Evolutionary conservation across 257 asterid genomes (phyloP), one percentile per base, ranked within the genome.

Genomic region (Nicotiana obtusifolia): DNA sequence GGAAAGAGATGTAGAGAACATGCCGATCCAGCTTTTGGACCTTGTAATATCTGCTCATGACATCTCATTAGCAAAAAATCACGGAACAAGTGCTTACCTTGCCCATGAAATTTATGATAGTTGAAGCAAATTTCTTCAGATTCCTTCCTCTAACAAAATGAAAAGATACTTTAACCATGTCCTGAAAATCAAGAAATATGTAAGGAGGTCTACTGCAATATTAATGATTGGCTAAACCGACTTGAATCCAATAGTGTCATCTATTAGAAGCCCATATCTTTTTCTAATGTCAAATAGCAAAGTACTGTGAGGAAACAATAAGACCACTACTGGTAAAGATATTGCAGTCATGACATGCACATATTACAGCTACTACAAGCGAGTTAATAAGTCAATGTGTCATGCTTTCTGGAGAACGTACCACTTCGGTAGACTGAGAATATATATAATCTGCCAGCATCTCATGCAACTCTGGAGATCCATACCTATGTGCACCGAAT

Each of bases 401-500:
- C 73, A 81, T 64, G 47, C 77, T 22, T 83, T 61, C 11, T 73
- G 68, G 20, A 44, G 68, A 65, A 81, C 82, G 26, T 91, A 95
- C 99, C 98, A 89, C 86, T 83, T 95, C 99, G 85, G 99, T 97
- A 57, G 97, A 95, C 86, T 94, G 98, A 31, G 97, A 86, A 81
- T 89, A 95, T 79, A 92, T 81, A 87, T 94, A 95, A 44, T 94
- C 98, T 73, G 97, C 99, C 73, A 94, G 87, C 98, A 95, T 94
- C 83, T 94, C 99, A 78, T 95, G 98, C 35, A 95, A 86, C 86
- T 95, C 98, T 37, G 97, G 97, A 86, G 98, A 92, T 84, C 98
- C 99, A 73, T 77, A 83, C 89, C 81, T 91, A 67, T 84, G 90
- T 47, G 90, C 89, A 86, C 98, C 98, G 88, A 85, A 89, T 90